Evolutionary conservation across 2,329 filamentous ascomycete genomes (phyloP).

Genomic region (Tolypocladium album): DNA sequence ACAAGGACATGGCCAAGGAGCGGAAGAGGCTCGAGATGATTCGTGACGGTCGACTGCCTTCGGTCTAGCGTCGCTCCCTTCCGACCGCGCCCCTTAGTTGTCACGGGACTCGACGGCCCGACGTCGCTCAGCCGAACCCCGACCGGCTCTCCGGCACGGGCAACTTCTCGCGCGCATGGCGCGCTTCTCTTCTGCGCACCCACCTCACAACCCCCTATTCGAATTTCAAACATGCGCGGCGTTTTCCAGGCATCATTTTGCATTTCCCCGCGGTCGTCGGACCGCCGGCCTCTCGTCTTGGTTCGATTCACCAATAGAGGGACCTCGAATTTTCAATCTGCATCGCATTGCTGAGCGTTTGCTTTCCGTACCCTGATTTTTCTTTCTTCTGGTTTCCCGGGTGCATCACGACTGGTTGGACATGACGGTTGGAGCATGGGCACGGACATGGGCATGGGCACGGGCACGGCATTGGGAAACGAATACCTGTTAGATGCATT

Average conservation of each 20-base stretch:
- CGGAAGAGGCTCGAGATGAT: constrained; percentile 13
- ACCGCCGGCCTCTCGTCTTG: background rate
- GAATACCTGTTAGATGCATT: background rate
- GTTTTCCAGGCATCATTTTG: background rate
- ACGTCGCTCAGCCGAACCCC: background rate
- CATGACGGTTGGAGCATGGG: background rate
- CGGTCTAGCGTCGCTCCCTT: background rate
- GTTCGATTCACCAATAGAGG: background rate
- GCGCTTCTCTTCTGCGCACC: background rate
- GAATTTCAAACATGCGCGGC: background rate
- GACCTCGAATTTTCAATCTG: background rate
- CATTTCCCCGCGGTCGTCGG: background rate
- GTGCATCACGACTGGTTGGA: background rate
- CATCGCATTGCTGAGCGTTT: background rate
- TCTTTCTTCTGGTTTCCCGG: background rate
- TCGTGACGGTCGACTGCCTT: constrained; percentile 6
- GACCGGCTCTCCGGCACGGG: background rate
- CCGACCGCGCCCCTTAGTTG: background rate
- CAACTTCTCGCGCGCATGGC: background rate
- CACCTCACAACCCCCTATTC: background rate
- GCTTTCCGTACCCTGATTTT: background rate
- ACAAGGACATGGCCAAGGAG: constrained; percentile 13
- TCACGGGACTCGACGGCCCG: background rate
- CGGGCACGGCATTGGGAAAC: background rate
- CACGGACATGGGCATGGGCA: background rate